These are phyloP conservation scores for Leccinum subgranulosum DNA, from an alignment of 768 basidiomycete species.

Conservation along the genomic window DNA sequence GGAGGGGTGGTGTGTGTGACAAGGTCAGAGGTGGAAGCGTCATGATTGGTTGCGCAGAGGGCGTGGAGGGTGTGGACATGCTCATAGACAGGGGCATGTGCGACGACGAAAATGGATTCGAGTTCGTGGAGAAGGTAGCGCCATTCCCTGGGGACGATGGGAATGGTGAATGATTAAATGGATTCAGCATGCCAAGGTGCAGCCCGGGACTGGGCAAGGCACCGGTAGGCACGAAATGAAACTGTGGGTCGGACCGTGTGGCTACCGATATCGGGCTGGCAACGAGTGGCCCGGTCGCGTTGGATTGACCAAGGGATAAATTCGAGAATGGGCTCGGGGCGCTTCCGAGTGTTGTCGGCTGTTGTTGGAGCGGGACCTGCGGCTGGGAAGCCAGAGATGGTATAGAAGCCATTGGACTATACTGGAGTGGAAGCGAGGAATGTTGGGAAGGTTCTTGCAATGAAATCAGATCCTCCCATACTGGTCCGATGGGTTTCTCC, in stretches of 20 bases:
- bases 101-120: constrained; percentile 18
- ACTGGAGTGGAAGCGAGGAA: constrained; percentile 49
- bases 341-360: neutral
- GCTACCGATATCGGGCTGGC: constrained; percentile 9
- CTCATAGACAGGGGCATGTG: neutral
- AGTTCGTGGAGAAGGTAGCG: neutral
- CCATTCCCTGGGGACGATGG: neutral
- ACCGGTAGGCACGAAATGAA: constrained; percentile 5
- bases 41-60: constrained; percentile 9
- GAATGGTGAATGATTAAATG: constrained; percentile 13
- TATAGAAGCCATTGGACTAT: constrained; percentile 4
- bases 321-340: constrained; percentile 22
- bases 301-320: constrained; percentile 8
- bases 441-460: constrained; percentile 38
- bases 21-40: constrained; percentile 1
- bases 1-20: constrained; percentile 2
- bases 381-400: constrained; percentile 13
- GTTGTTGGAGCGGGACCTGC: constrained; percentile 13
- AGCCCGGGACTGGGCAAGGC: constrained; percentile 13
- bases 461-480: constrained; percentile 60
- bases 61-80: constrained; percentile 8
- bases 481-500: constrained; percentile 29
- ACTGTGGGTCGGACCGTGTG: neutral
- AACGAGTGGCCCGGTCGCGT: neutral
- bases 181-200: constrained; percentile 14